These are phyloP conservation scores for Ogataea neopini DNA, from an alignment of 805 yeast genomes.

Conservation along the genomic window DNA sequence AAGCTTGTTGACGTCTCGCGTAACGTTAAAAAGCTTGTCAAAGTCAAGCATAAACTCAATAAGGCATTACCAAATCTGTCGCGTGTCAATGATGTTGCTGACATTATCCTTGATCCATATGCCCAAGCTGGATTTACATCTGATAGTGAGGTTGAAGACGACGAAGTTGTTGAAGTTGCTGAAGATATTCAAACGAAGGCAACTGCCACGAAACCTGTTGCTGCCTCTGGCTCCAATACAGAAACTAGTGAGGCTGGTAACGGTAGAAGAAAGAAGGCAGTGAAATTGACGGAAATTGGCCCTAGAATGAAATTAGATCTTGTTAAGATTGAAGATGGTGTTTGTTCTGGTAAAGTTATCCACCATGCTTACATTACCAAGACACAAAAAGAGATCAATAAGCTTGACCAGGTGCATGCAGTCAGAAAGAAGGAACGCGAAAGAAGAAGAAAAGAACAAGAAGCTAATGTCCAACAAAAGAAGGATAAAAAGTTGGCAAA, in stretches of 20 bases:
- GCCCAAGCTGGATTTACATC: conserved; percentile 76
- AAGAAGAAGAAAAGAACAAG: conserved; percentile 74
- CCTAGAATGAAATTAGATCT: conserved; percentile 80
- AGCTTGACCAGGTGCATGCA: conserved; percentile 67
- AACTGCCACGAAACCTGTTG: conserved; percentile 3
- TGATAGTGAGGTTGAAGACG: conserved; percentile 94
- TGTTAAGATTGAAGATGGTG: conserved; percentile 88
- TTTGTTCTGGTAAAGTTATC: conserved; percentile 84
- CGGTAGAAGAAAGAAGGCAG: conserved; percentile 66
- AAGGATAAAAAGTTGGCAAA: conserved; percentile 71
- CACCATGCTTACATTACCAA: conserved; percentile 76
- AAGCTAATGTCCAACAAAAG: conserved; percentile 74
- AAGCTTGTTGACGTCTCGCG: conserved; percentile 77
- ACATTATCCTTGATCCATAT: conserved; percentile 79
- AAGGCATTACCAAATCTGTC: conserved; percentile 71
- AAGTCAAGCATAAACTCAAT: conserved; percentile 57
- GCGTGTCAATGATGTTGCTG: conserved; percentile 73
- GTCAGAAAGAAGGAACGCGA: conserved; percentile 61
- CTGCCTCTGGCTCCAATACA: conserved; percentile 1
- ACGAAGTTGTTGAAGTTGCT: conserved; percentile 67
- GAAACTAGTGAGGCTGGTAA: background rate
- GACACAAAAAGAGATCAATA: conserved; percentile 56
- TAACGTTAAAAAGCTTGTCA: conserved; percentile 69
- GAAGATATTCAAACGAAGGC: conserved; percentile 18
- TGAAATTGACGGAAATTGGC: conserved; percentile 89